Evolutionary conservation across 2,329 filamentous ascomycete genomes (phyloP), one percentile per base, ranked within the genome.

Genomic region (Trichoderma atroviride): DNA sequence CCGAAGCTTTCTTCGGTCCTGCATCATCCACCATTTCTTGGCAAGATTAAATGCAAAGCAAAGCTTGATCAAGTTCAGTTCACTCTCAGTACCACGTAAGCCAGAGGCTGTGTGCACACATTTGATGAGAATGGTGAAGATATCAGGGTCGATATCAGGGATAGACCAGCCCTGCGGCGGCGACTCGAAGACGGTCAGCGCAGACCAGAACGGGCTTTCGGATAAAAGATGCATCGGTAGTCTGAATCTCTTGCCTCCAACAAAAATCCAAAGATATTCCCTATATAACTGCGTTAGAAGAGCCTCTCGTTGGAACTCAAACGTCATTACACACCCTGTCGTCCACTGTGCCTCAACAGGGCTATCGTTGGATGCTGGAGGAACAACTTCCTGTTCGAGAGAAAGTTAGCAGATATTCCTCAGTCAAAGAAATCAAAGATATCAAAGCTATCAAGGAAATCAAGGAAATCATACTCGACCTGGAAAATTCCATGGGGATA

Each of bases 41-140:
- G 74, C 73, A 27, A 74, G 70, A 2, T 43, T 40, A 2, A 73
- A 53, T 4, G 74, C 66, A 16, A 55, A 31, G n/a, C 73, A 35
- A 16, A 78, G 61, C 22, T 74, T 69, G 10, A 72, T 70, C 10
- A 78, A 72, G 35, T 73, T 77, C 5, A 77, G 37, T 0, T 70
- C 70, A 3, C 47, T 47, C 47, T 77, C 76, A 2, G 66, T 69
- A 9, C 75, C 73, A 3, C 72, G 11, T 1, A 78, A 67, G 5
- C 71, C 74, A 1, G 57, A 69, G 0, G 69, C 22, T 2, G 73
- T 72, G 40, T 71, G 7, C 6, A 71, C 64, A 16, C 71, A 60
- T 40, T 73, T 69, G 2, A 75, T 66, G 5, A 78, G 67, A 29
- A 77, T 56, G n/a, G 64, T 52, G 22, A 77, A 73, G 22, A 76